phyloP scores from a whole-genome alignment of 352 stramenopile species.

The Phytophthora multivora region DNA sequence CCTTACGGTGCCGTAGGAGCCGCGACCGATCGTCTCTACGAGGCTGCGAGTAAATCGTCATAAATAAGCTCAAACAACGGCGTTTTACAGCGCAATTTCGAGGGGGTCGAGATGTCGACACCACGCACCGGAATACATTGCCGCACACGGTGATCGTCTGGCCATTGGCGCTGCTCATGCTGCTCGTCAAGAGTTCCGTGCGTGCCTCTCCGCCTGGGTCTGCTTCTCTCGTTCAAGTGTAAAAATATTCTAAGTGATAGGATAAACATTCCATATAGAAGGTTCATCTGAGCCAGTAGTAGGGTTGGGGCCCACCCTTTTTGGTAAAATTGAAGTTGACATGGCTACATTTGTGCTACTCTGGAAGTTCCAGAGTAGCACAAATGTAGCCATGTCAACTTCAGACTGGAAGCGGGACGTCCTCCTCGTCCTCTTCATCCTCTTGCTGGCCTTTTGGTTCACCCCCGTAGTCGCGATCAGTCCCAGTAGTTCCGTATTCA shows the following conservation, averaged over 20 bases:
- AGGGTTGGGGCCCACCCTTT: background rate
- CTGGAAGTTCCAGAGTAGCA: no score
- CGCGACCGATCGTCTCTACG: slow-evolving; percentile 77
- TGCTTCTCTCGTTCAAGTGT: slow-evolving; percentile 22
- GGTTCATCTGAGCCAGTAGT: background rate
- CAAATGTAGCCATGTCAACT: no score
- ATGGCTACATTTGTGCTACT: slow-evolving; percentile 21
- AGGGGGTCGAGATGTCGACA: background rate
- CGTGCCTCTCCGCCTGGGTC: slow-evolving; percentile 20
- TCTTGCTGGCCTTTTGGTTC: slow-evolving; percentile 11
- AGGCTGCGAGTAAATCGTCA: slow-evolving; percentile 43
- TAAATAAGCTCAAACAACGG: background rate
- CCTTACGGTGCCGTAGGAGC: slow-evolving; percentile 82
- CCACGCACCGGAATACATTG: slow-evolving; percentile 76
- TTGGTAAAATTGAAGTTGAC: slow-evolving; percentile 20
- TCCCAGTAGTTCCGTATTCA: slow-evolving; percentile 15
- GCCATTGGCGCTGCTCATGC: slow-evolving; percentile 66
- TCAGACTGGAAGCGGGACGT: slow-evolving; percentile 12
- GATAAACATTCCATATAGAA: slow-evolving; percentile 25
- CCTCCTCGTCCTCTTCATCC: slow-evolving; percentile 23
- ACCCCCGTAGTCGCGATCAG: background rate
- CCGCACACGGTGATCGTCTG: slow-evolving; percentile 82
- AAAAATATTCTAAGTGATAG: slow-evolving; percentile 18
- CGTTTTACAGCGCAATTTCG: background rate
- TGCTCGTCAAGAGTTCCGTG: slow-evolving; percentile 1